Base-by-base conservation (phyloP, 352 stramenopile species). In the Globisporangium echinulatum region DNA sequence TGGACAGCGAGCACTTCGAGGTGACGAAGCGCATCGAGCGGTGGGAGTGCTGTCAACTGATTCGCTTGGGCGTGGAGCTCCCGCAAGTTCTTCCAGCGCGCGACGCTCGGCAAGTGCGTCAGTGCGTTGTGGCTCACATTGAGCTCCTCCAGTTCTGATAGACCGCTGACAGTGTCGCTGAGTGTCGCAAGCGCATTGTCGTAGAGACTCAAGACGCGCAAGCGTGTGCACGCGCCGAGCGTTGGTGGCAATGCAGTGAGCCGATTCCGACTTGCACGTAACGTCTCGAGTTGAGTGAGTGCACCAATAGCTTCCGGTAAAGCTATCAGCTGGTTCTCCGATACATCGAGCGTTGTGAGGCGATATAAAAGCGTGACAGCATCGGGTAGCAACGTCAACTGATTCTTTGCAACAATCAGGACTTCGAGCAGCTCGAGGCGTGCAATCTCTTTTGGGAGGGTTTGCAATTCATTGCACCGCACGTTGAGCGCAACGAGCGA, bases 171-270 rank as follows among this genome's bases (percentile, higher is more conserved):
- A 1, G 70, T 71, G 10, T 59, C 59, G 37, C 68, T 68, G 5
- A 95, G 67, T 5, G 74, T 67, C 40, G 56, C 71, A 50, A 95
- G 73, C 42, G 57, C 59, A 59, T 93, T 95, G 69, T 92, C 90
- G 68, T 88, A 92, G 19, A 92, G 64, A 50, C 92, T 92, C 19
- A 92, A 47, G 19, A 89, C 54, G 13, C 67, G 63, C 11, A 95
- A 66, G 7, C 70, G 66, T 10, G 61, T 56, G 63, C 83, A 95
- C 13, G 61, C 33, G 0, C 69, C 66, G 39, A 95, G 79, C 42
- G 64, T 71, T 15, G 85, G 66, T 0, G 81, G 83, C 0, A 91
- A 55, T 7, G 63, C 63, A 6, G 53, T 50, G 40, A 93, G 63
- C 1, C 77, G 69, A 51, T 93, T 93, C 42, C 73, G 68, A 33